Evolutionary conservation across 768 basidiomycete species (phyloP), one percentile per base, ranked within the genome.

Genomic region (Stropharia rugosoannulata): DNA sequence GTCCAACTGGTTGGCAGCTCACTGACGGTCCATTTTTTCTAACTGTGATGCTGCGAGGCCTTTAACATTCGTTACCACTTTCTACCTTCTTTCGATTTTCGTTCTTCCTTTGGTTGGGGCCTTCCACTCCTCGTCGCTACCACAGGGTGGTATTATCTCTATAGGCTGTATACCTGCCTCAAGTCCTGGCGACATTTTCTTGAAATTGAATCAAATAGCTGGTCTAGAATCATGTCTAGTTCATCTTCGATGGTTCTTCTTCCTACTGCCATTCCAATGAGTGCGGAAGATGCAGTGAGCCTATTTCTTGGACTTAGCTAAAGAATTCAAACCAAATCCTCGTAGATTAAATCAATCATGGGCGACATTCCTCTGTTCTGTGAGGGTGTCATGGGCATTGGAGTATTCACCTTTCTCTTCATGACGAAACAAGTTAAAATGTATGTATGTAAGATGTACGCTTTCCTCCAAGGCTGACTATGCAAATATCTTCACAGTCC

Each of bases 301-400:
- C 5, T 19, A 62, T 29, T 48, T 8, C 16, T 54, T 22, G 19
- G 36, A 13, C 40, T n/a, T 12, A 32, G n/a, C 51, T 12, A 46
- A 16, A 35, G 44, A 2, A 35, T 35, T 36, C 10, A 32, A 41
- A 51, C 37, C 29, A n/a, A 18, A 41, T 49, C 18, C 3, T 36
- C 25, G 19, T 41, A 88, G 85, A 70, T 87, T 40, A 79, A 82
- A 55, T 70, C 74, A 59, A 65, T 89, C 40, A 73, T 90, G 43
- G 72, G 80, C 15, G 85, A 87, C 58, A 82, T 90, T 51, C 89
- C 89, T 18, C 74, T 87, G 58, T 81, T 87, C 63, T 80, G 79
- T 59, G 78, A 84, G 40, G 89, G 87, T 35, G 72, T 88, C n/a
- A 70, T 87, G 65, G 79, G 79, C 19, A 81, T 89, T 51, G 85